Evolutionary conservation across 495 filamentous ascomycete species (phyloP).

Genomic region (Neurospora pannonica): DNA sequence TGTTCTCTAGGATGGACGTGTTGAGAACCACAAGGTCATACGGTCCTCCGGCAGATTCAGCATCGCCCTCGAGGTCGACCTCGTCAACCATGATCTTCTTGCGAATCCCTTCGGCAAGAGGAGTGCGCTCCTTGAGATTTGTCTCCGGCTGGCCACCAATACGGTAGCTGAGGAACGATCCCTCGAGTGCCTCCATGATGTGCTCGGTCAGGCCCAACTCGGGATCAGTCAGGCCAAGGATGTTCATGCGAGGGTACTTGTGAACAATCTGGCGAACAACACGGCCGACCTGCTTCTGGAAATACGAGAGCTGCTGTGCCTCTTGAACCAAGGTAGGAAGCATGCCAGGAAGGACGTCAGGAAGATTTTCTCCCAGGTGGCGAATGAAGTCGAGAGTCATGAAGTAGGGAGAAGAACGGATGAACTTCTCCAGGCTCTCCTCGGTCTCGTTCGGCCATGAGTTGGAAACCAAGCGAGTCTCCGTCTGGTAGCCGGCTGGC

Average conservation of each 20-base stretch:
- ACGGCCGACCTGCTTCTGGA: conserved; percentile 26
- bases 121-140: conserved; percentile 7
- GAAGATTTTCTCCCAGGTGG: conserved; percentile 13
- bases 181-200: conserved; percentile 22
- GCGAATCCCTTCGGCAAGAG: background rate
- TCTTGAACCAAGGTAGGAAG: conserved; percentile 20
- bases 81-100: conserved; percentile 14
- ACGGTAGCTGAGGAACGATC: conserved; percentile 24
- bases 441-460: conserved; percentile 24
- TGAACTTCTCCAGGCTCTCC: conserved; percentile 19
- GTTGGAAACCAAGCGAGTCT: background rate
- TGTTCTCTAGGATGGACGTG: conserved; percentile 19
- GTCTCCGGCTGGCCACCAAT: conserved; percentile 13
- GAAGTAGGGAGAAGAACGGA: conserved; percentile 23
- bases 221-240: conserved; percentile 26
- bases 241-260: conserved; percentile 33
- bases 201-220: conserved; percentile 20
- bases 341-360: conserved; percentile 15
- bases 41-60: background rate
- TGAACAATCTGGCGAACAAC: conserved; percentile 32
- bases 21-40: conserved; percentile 33
- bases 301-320: conserved; percentile 18
- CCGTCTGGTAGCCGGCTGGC: background rate
- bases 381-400: conserved; percentile 20
- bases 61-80: conserved; percentile 16